Base-by-base conservation (phyloP, 371 early-diverging fungal species). In the Rhizopus microsporus region DNA sequence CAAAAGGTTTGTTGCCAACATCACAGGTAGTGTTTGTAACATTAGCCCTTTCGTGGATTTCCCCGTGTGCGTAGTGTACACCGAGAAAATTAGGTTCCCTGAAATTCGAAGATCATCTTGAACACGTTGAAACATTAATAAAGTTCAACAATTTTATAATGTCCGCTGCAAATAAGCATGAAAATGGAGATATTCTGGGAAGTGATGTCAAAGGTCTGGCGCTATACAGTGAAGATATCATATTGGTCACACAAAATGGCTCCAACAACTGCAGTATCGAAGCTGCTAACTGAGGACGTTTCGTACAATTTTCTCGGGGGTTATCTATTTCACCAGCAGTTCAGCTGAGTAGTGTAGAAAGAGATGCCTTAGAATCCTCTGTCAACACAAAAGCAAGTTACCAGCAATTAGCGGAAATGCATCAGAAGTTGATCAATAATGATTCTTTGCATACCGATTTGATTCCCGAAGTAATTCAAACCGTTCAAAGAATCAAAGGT, bases 171-270 rank as follows among this genome's bases (percentile, higher is more conserved):
- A n/a, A 10, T 13, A 42, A 42, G 15, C 15, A 42, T 15, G 42
- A 42, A 15, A 42, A 15, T 42, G 42, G 42, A 5, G 42, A 42
- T 42, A 15, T 15, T 42, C 42, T 42, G 42, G 42, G 15, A 13
- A 42, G 42, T 42, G 42, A 42, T 42, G 9, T 42, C 9, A 42
- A 42, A 10, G 42, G n/a, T 42, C 42, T 42, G 9, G 42, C 42
- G 9, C 15, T 42, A 42, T 4, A 42, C n/a, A 42, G 15, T 15
- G 15, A 1, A 15, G 15, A 13, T 4, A 1, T 42, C n/a, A 42
- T 42, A 13, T n/a, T n/a, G n/a, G n/a, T n/a, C n/a, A n/a, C n/a
- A n/a, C 42, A 42, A 5, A 10, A 10, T 13, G 42, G 42, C 15
- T 10, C 9, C 15, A 42, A 42, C 42, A 42, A 42, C 42, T 42